A percentile compares a stretch with the other conserved stretches of the same genome.
Conservation (phyloP, 1,284 basidiomycete species). For the Apiotrichum laibachii region DNA sequence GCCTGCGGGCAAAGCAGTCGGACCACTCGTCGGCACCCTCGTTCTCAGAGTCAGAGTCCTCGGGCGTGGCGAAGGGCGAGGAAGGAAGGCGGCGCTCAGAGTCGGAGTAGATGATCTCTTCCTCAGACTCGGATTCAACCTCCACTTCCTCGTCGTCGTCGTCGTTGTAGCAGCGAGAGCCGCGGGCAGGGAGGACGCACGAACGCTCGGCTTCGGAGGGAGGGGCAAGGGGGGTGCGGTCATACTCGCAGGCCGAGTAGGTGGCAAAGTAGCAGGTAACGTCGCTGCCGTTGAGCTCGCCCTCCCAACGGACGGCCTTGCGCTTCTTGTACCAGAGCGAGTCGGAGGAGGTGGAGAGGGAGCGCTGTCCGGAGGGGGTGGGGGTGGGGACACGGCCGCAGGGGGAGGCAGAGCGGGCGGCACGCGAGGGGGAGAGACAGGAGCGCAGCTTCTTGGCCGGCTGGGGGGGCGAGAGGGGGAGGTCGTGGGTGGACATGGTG, state of each 20-base stretch:
- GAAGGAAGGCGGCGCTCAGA: constrained; percentile 6
- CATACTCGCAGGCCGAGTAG: constrained; percentile 50
- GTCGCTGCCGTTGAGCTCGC: constrained; percentile 32
- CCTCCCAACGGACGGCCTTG: constrained; percentile 45
- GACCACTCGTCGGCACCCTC: constrained; percentile 34
- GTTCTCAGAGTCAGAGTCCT: constrained; percentile 15
- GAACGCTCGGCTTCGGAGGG: constrained; percentile 48
- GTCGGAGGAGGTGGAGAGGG: constrained; percentile 13
- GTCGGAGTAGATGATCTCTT: neutral
- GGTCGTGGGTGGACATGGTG: constrained; percentile 12
- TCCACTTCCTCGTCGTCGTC: constrained; percentile 21
- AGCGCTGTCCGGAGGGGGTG: constrained; percentile 17
- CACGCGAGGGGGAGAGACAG: constrained; percentile 39
- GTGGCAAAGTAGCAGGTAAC: constrained; percentile 47
- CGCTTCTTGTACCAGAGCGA: constrained; percentile 25
- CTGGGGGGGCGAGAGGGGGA: constrained; percentile 14
- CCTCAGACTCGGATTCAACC: too few relatives aligned
- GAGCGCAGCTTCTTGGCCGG: constrained; percentile 39
- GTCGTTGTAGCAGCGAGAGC: constrained; percentile 34
- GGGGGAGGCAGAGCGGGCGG: neutral
- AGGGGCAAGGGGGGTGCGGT: constrained; percentile 52
- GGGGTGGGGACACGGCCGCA: constrained; percentile 2
- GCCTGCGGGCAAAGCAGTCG: constrained; percentile 41
- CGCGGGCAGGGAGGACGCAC: constrained; percentile 49
- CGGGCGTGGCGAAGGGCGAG: constrained; percentile 23